Evolutionary conservation across 345 rosid species (phyloP), one percentile per base, ranked within the genome.

Genomic region (Hypericum perforatum): DNA sequence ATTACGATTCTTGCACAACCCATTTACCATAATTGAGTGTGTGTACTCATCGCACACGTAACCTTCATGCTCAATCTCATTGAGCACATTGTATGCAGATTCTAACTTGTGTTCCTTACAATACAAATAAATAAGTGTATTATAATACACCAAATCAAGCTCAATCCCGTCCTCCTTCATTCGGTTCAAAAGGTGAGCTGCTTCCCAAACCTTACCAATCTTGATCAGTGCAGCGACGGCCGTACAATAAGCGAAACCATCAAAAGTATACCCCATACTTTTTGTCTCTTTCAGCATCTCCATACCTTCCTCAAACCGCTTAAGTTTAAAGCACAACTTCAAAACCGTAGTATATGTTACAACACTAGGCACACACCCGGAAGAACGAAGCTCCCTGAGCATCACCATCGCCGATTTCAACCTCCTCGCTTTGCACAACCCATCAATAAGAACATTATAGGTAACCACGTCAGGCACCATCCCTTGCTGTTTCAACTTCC

Each of bases 131-230:
- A 85, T 66, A 41, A 79, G 63, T 4, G 98, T 78, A 64, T 88
- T 88, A 52, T 80, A 85, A 39, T 84, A 78, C 38, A 68, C 95
- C 37, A 81, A 57, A 76, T 91, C 98, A 57, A 76, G 86, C 64
- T 71, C 54, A 48, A 75, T 72, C 36, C 94, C 95, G 64, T 43
- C 65, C 49, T 54, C 61, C 45, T 62, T 54, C 65, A 85, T 62
- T 57, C 61, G 55, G 46, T 71, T 70, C 78, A 74, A 65, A 59
- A 54, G 78, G 45, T 54, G 58, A 46, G 49, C 59, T 0, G 96
- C 90, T 57, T 78, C 81, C 52, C 60, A 61, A 38, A 63, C 49
- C 64, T 66, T 80, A 37, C 91, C 86, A 29, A 40, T 62, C 68
- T 85, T 92, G 68, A 80, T n/a, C 42, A 83, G 72, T 51, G 85